These are phyloP conservation scores for Sapria himalayana DNA, from an alignment of 345 rosid genomes.

Conservation along the genomic window DNA sequence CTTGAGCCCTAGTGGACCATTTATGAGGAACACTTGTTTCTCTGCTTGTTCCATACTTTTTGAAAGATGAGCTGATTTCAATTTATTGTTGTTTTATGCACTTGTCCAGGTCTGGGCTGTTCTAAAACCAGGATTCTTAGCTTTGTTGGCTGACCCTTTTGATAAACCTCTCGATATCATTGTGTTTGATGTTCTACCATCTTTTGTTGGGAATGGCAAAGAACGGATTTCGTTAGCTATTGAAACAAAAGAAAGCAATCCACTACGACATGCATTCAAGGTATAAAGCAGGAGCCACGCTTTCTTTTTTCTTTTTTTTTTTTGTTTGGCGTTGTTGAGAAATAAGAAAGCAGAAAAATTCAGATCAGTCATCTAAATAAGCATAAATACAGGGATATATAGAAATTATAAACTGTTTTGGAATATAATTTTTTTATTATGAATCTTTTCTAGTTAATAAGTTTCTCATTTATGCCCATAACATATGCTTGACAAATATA, in stretches of 20 bases:
- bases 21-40: too few species aligned
- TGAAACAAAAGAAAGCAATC: conserved; percentile 82
- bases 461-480: too few species aligned
- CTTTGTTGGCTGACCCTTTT: conserved; percentile 71
- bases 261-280: conserved; percentile 81
- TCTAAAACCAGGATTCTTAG: conserved; percentile 90
- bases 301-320: not conserved
- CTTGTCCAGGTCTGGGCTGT: conserved; percentile 86
- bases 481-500: too few species aligned
- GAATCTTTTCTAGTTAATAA: too few species aligned
- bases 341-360: too few species aligned
- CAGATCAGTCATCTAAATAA: too few species aligned
- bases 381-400: too few species aligned
- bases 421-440: too few species aligned
- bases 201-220: conserved; percentile 67
- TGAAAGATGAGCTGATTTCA: too few species aligned
- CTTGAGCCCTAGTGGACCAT: too few species aligned
- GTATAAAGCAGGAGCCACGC: conserved; percentile 20
- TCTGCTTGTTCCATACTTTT: too few species aligned
- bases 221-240: conserved; percentile 56
- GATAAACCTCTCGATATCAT: conserved; percentile 83
- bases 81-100: conserved; percentile 1
- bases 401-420: too few species aligned
- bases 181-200: conserved; percentile 80
- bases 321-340: conserved; percentile 1